Base-by-base conservation (phyloP, 495 filamentous ascomycete species). In the Lepraria neglecta region DNA sequence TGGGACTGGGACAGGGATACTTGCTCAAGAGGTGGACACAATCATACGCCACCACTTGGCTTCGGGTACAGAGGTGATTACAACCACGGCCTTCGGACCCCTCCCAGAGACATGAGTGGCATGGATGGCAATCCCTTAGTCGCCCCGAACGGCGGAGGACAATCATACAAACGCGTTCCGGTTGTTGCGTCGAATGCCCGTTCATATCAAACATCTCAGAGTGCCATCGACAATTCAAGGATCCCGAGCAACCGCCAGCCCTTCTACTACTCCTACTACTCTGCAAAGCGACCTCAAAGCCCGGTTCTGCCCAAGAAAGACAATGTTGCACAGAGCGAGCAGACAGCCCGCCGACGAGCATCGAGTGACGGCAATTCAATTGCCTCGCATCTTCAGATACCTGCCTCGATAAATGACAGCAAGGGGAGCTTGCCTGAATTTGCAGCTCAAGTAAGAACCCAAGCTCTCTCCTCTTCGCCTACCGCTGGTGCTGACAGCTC, bases 361-460 rank as follows among this genome's bases (percentile, higher is more conserved):
- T 73, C 44, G 63, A 60, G 57, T 19, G 58, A 64, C n/a, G 56
- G 71, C 43, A 78, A 75, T 24, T 75, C 83, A 65, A 81, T 82
- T 4, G 72, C 74, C 28, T 82, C 87, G 33, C 87, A 83, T 69
- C 74, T 91, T 40, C 80, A 84, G 61, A 84, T 94, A 21, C 90
- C 90, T 6, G 67, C 77, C 19, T 83, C 88, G 21, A 91, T 95
- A 65, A 91, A 85, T 62, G 73, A 84, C 14, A 84, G 78, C 65
- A 86, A 87, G 47, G 87, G 87, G 4, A 90, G 78, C 69, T 67
- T 95, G 67, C 80, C 88, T 3, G 88, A 92, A 64, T 92, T 95
- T 71, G 88, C 89, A 46, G 88, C 90, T 38, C 83, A 89, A 79
- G 88, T 91, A 74, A 65, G 80, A 70, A n/a, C 31, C 31, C 30